Percentiles rank a stretch among this genome's conserved stretches.
phyloP scores from a whole-genome alignment of 192 early-diverging fungal genomes.

The Gonapodya prolifera region DNA sequence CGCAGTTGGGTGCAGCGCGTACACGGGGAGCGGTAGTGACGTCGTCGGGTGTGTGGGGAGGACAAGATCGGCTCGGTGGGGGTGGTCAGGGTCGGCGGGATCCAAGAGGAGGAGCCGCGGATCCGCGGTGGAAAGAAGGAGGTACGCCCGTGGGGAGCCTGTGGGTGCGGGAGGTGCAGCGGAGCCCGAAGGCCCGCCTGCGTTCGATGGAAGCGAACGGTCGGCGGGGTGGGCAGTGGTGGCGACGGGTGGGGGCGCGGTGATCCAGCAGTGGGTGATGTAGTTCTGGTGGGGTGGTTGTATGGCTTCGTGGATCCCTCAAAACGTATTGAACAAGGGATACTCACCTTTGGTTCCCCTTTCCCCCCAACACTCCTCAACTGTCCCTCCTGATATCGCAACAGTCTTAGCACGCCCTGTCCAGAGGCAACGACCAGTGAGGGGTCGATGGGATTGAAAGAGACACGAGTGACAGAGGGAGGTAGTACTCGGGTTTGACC shows the following conservation, averaged over 20 bases:
- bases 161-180: neutral
- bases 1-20: constrained; percentile 19
- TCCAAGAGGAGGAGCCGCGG: neutral
- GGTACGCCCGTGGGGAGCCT: neutral
- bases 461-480: constrained; percentile 24
- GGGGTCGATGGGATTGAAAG: constrained; percentile 39
- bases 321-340: neutral
- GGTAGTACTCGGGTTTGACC: neutral
- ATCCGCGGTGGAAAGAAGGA: neutral
- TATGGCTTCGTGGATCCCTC: neutral
- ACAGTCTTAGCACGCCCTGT: constrained; percentile 38
- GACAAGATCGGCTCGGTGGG: neutral
- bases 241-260: constrained; percentile 9
- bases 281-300: constrained; percentile 20
- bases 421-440: constrained; percentile 36
- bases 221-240: neutral
- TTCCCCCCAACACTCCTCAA: constrained; percentile 17
- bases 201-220: too few species aligned
- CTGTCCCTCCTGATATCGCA: constrained; percentile 30
- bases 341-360: constrained; percentile 26
- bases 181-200: too few species aligned
- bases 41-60: neutral
- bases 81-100: neutral
- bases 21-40: constrained; percentile 5
- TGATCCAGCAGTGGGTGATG: constrained; percentile 32